Evolutionary conservation across 202 grass and related monocot species (phyloP).

Genomic region (Panicum hallii): DNA sequence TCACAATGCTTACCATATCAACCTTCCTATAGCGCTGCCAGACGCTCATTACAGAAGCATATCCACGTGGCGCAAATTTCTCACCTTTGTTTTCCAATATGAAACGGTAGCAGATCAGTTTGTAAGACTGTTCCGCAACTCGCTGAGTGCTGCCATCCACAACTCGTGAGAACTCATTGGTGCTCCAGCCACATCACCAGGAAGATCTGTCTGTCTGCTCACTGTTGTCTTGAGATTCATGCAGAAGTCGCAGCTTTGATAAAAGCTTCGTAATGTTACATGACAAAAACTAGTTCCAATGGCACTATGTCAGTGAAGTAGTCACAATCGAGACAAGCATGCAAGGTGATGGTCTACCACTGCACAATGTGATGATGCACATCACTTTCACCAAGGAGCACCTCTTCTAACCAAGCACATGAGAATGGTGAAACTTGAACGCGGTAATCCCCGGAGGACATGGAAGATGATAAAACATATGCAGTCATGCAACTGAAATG

Average conservation of each 20-base stretch:
- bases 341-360: conserved; percentile 36
- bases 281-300: conserved; percentile 59
- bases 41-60: background rate
- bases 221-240: conserved; percentile 51
- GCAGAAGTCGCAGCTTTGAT: conserved; percentile 55
- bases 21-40: background rate
- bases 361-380: conserved; percentile 44
- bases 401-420: conserved; percentile 43
- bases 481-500: background rate
- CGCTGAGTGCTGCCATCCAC: conserved; percentile 48
- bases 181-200: background rate
- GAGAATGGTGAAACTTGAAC: conserved; percentile 25
- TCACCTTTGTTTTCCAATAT: conserved; percentile 2
- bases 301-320: conserved; percentile 51
- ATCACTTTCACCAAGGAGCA: conserved; percentile 42
- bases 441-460: conserved; percentile 15
- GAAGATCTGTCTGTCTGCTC: conserved; percentile 27
- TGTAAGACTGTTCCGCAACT: conserved; percentile 23
- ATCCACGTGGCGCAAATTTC: background rate
- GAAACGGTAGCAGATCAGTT: conserved; percentile 7
- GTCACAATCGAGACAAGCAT: conserved; percentile 42
- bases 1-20: background rate
- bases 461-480: conserved; percentile 25
- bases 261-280: conserved; percentile 61
- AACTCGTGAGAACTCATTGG: background rate